A percentile compares a stretch with the other conserved stretches of the same genome.
phyloP scores from a whole-genome alignment of 352 stramenopile genomes.

The Phytophthora tentaculata region DNA sequence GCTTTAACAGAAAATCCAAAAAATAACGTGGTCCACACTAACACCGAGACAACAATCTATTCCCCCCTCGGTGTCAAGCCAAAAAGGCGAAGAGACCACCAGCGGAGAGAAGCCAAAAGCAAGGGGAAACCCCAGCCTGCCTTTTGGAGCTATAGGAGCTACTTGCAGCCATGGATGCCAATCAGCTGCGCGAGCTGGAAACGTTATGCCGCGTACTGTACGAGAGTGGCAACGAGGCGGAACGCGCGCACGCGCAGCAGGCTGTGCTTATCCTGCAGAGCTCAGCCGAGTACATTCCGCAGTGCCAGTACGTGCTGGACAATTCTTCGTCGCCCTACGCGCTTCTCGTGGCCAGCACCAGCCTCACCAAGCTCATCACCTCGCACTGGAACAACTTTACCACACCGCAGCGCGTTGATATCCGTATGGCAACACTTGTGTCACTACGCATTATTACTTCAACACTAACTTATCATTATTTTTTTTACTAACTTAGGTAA shows the following conservation, averaged over 20 bases:
- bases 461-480: slow-evolving; percentile 40
- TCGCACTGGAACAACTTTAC: slow-evolving; percentile 96
- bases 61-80: slow-evolving; percentile 26
- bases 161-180: slow-evolving; percentile 58
- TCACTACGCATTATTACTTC: not conserved
- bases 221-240: slow-evolving; percentile 73
- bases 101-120: slow-evolving; percentile 18
- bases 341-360: slow-evolving; percentile 96
- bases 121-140: slow-evolving; percentile 13
- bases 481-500: slow-evolving; percentile 70
- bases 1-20: too few relatives aligned
- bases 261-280: slow-evolving; percentile 87
- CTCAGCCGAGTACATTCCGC: slow-evolving; percentile 97
- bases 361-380: slow-evolving; percentile 97
- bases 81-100: slow-evolving; percentile 29
- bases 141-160: not conserved
- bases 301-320: slow-evolving; percentile 99
- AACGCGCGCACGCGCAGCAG: slow-evolving; percentile 82
- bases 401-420: slow-evolving; percentile 87
- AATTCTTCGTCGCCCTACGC: slow-evolving; percentile 96
- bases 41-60: not conserved
- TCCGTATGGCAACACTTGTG: slow-evolving; percentile 65
- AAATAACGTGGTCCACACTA: not conserved
- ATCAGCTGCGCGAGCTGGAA: slow-evolving; percentile 81
- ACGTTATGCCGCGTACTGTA: slow-evolving; percentile 83